These are phyloP conservation scores for Leccinum ochraceum DNA, from an alignment of 768 basidiomycete species.

Conservation along the genomic window DNA sequence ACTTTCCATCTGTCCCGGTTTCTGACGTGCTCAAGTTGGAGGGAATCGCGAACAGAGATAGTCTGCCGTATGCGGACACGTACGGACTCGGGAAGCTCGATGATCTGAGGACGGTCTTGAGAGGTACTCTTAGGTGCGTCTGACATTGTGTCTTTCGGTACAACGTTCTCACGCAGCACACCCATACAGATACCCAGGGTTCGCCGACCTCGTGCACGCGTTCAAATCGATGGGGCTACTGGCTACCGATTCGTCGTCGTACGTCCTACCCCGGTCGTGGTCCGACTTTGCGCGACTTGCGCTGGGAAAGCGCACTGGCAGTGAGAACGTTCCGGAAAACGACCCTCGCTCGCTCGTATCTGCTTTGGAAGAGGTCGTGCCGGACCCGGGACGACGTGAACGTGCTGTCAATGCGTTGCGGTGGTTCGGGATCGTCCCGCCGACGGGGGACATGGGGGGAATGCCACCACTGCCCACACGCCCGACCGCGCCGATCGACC, in stretches of 20 bases:
- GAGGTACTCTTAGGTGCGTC: slow-evolving; percentile 79
- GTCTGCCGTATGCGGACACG: slow-evolving; percentile 63
- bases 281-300: slow-evolving; percentile 39
- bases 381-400: slow-evolving; percentile 20
- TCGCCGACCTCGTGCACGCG: slow-evolving; percentile 67
- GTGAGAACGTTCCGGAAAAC: background rate
- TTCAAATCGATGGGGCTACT: slow-evolving; percentile 75
- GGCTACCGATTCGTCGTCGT: slow-evolving; percentile 31
- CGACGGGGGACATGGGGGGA: slow-evolving; percentile 8
- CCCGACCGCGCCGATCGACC: slow-evolving; percentile 60
- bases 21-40: slow-evolving; percentile 66
- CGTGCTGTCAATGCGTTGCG: slow-evolving; percentile 43
- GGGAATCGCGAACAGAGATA: slow-evolving; percentile 85
- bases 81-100: slow-evolving; percentile 55
- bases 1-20: slow-evolving; percentile 70
- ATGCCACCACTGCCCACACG: slow-evolving; percentile 47
- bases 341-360: slow-evolving; percentile 34
- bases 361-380: slow-evolving; percentile 31
- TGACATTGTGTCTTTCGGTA: background rate
- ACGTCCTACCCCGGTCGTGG: slow-evolving; percentile 31
- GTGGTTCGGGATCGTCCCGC: slow-evolving; percentile 34
- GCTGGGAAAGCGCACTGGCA: slow-evolving; percentile 21
- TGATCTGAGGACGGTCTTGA: slow-evolving; percentile 62
- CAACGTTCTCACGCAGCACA: background rate
- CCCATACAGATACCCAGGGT: slow-evolving; percentile 75